These are phyloP conservation scores for Clavispora asparagi DNA, from an alignment of 805 yeast genomes.

Conservation along the genomic window DNA sequence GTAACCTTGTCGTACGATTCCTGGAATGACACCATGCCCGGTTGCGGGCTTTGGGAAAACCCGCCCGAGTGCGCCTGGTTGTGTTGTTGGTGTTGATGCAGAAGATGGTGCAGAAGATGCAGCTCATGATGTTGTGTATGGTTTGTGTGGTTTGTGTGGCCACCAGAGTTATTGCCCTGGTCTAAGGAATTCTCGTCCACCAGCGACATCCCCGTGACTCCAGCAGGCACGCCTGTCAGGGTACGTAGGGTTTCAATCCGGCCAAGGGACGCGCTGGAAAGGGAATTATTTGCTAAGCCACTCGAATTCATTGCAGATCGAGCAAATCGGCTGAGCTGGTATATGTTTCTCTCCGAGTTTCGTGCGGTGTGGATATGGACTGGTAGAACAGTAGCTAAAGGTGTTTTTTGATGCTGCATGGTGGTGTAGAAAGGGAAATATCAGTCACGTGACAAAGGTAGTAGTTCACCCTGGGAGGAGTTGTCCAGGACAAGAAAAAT, in stretches of 20 bases:
- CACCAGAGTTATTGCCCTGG: neutral
- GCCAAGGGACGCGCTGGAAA: constrained; percentile 9
- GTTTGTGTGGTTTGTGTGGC: constrained; percentile 1
- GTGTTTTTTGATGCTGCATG: constrained; percentile 1
- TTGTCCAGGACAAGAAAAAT: too few species aligned
- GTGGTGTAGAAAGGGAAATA: neutral
- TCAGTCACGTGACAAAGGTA: neutral
- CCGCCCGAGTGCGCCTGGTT: neutral
- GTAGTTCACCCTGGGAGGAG: too few species aligned
- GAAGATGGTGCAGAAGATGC: constrained; percentile 2
- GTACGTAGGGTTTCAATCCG: constrained; percentile 13
- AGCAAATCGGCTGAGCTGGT: neutral
- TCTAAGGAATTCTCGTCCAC: constrained; percentile 6
- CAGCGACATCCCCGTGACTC: constrained; percentile 8
- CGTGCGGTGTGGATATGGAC: neutral
- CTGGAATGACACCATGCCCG: constrained; percentile 5
- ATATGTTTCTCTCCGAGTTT: neutral
- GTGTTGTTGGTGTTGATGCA: constrained; percentile 1
- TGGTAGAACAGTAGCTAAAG: neutral
- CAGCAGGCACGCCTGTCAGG: constrained; percentile 6
- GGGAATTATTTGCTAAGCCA: constrained; percentile 9
- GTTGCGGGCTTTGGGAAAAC: neutral
- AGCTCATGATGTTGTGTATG: constrained; percentile 7
- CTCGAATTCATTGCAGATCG: constrained; percentile 10
- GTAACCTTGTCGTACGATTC: constrained; percentile 11